Conservation (phyloP, 2,329 filamentous ascomycete species). For the Talaromyces rugulosus region DNA sequence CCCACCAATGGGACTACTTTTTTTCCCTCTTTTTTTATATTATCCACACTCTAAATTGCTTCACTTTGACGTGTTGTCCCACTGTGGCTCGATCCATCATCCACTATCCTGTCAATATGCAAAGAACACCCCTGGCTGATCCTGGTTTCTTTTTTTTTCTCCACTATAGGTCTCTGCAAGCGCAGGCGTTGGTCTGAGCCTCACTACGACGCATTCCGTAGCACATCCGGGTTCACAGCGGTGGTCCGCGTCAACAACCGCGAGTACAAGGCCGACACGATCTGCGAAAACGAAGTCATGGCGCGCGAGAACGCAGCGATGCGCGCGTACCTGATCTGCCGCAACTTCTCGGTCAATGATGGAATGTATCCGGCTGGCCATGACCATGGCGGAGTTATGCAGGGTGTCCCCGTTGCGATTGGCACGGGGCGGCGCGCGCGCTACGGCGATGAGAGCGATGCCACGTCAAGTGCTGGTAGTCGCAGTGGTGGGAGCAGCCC, state of each 20-base stretch:
- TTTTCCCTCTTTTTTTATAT: background rate
- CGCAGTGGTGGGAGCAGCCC: constrained; percentile 56
- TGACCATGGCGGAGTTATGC: constrained; percentile 52
- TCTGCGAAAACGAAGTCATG: constrained; percentile 74
- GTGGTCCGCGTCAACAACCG: constrained; percentile 92
- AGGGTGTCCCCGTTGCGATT: constrained; percentile 62
- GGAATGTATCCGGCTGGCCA: constrained; percentile 68
- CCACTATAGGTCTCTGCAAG: constrained; percentile 73
- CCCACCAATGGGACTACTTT: constrained; percentile 1
- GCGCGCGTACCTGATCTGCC: constrained; percentile 95
- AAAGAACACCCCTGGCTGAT: constrained; percentile 14
- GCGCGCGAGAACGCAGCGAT: constrained; percentile 93
- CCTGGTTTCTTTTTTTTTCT: constrained; percentile 14
- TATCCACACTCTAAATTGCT: background rate
- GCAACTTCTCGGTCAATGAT: constrained; percentile 94
- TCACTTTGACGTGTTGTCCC: background rate
- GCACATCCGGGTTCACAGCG: constrained; percentile 74
- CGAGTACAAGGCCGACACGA: constrained; percentile 87
- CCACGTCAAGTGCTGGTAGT: constrained; percentile 40
- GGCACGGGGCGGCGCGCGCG: constrained; percentile 46
- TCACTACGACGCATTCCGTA: constrained; percentile 76
- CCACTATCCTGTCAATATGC: background rate
- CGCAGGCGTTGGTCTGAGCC: constrained; percentile 92
- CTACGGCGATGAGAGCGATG: constrained; percentile 41
- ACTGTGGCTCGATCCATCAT: background rate